These are phyloP conservation scores for Holtermannia corniformis DNA, from an alignment of 768 basidiomycete genomes.

Conservation along the genomic window DNA sequence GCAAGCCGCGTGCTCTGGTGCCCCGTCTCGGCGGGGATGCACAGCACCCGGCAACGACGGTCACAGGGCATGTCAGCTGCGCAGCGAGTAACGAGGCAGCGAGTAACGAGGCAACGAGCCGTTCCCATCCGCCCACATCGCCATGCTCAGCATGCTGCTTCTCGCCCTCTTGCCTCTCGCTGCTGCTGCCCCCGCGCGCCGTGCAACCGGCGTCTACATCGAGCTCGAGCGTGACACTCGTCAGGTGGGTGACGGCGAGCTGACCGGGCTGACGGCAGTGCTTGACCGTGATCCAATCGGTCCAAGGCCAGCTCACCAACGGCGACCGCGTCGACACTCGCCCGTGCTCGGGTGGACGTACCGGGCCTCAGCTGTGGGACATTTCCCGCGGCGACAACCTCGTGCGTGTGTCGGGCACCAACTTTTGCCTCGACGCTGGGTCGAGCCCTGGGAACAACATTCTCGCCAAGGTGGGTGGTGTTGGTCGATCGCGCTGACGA, in stretches of 20 bases:
- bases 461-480: slow-evolving; percentile 12
- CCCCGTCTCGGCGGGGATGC: too few relatives aligned
- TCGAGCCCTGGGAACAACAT: slow-evolving; percentile 14
- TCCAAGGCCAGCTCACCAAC: not conserved
- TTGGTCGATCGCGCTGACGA: not conserved
- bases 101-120: too few relatives aligned
- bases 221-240: not conserved
- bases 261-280: too few relatives aligned
- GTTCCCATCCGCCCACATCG: too few relatives aligned
- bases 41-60: too few relatives aligned
- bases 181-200: not conserved
- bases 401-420: slow-evolving; percentile 10
- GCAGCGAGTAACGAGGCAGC: too few relatives aligned
- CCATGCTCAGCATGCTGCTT: too few relatives aligned
- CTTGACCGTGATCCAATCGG: not conserved
- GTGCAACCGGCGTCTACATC: not conserved
- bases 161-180: not conserved
- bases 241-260: too few relatives aligned
- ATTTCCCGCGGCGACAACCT: slow-evolving; percentile 11
- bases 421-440: slow-evolving; percentile 17
- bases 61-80: too few relatives aligned
- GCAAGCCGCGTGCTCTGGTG: too few relatives aligned
- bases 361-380: slow-evolving; percentile 10
- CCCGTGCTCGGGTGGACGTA: slow-evolving; percentile 1
- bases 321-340: not conserved